Evolutionary conservation across 2,329 filamentous ascomycete species (phyloP).

Genomic region (Emydomyces testavorans): DNA sequence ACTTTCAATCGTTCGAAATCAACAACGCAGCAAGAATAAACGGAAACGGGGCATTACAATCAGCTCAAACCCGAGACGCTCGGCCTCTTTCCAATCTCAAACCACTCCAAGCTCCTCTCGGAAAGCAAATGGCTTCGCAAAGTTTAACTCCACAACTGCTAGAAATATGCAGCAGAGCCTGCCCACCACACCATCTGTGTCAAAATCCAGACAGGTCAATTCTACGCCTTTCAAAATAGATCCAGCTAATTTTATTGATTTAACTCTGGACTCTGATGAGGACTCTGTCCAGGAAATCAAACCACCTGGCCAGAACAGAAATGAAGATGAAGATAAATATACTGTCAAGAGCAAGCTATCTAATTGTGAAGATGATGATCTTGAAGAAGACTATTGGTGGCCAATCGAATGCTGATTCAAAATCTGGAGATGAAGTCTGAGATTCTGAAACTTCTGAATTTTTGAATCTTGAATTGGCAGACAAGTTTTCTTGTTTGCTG

Average conservation of each 20-base stretch:
- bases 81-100: neutral
- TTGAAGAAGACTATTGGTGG: constrained; percentile 18
- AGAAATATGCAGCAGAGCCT: neutral
- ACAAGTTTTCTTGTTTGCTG: no score
- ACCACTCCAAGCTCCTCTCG: neutral
- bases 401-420: constrained; percentile 14
- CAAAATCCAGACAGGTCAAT: neutral
- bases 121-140: neutral
- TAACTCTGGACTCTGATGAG: constrained; percentile 4
- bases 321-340: no score
- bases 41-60: neutral
- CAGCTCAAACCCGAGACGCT: neutral
- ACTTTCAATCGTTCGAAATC: constrained; percentile 2
- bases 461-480: neutral
- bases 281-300: neutral
- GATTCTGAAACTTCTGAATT: neutral
- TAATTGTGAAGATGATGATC: neutral
- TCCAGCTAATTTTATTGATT: constrained; percentile 6
- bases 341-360: no score
- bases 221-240: neutral
- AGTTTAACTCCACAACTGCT: neutral
- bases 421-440: constrained; percentile 7
- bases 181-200: neutral
- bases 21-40: neutral
- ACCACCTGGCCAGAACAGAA: no score